phyloP scores from a whole-genome alignment of 1,284 basidiomycete genomes.

The Trametes versicolor region DNA sequence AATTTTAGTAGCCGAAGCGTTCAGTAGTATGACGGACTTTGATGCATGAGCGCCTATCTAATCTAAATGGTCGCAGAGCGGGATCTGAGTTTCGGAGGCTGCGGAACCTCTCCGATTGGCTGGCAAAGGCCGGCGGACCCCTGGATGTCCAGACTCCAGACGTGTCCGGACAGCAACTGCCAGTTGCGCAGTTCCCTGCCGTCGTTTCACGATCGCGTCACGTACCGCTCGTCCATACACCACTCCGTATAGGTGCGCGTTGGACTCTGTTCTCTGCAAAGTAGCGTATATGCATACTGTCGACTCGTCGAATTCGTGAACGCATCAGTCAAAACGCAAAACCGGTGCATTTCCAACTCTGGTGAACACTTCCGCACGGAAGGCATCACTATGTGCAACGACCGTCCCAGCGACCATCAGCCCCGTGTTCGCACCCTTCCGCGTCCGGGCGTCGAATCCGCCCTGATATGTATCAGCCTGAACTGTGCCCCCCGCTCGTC shows the following conservation, averaged over 20 bases:
- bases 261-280: too few relatives aligned
- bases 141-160: too few relatives aligned
- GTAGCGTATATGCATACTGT: neutral
- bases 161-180: slow-evolving; percentile 13
- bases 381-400: slow-evolving; percentile 27
- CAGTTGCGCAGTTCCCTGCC: slow-evolving; percentile 1
- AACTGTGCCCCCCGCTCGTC: neutral
- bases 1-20: too few relatives aligned
- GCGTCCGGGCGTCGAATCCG: neutral
- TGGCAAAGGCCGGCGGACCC: neutral
- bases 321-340: slow-evolving; percentile 5
- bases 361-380: slow-evolving; percentile 16
- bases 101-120: slow-evolving; percentile 1
- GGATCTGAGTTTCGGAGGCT: neutral
- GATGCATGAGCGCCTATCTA: slow-evolving; percentile 21
- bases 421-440: slow-evolving; percentile 21
- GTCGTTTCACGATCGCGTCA: neutral
- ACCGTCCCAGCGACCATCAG: slow-evolving; percentile 29
- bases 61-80: slow-evolving; percentile 10
- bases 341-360: slow-evolving; percentile 20
- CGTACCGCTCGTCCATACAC: neutral
- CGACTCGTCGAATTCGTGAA: neutral
- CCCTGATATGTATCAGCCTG: slow-evolving; percentile 18
- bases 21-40: neutral
- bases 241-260: neutral